Percentiles rank a stretch among this genome's conserved stretches.
Conservation (phyloP, 2,329 filamentous ascomycete genomes). For the Fragosphaeria purpurea region DNA sequence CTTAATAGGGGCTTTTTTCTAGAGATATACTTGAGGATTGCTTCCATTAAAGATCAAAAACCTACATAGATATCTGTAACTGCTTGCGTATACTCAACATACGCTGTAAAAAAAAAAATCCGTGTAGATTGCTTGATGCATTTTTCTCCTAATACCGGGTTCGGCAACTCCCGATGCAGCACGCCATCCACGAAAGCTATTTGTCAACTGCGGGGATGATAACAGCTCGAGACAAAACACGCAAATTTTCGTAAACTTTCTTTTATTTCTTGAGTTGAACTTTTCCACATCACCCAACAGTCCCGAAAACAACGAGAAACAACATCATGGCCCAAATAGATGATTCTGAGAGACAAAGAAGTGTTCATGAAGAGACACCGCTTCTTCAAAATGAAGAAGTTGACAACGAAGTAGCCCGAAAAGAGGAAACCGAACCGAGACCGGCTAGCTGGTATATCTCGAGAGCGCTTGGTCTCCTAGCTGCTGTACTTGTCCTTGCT, state of each 20-base stretch:
- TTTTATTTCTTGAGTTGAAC: not conserved
- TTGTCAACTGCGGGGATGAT: not conserved
- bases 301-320: not conserved
- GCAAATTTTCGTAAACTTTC: not conserved
- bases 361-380: conserved; percentile 9
- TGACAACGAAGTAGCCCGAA: not conserved
- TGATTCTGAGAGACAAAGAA: not conserved
- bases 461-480: conserved; percentile 26
- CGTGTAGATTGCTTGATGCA: too few relatives aligned
- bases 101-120: too few relatives aligned
- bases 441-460: conserved; percentile 17
- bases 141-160: too few relatives aligned
- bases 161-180: not conserved
- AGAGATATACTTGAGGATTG: too few relatives aligned
- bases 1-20: too few relatives aligned
- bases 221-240: not conserved
- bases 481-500: conserved; percentile 21
- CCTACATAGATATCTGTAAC: too few relatives aligned
- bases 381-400: conserved; percentile 1
- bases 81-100: too few relatives aligned
- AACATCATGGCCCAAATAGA: conserved; percentile 1
- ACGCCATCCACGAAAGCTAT: conserved; percentile 6
- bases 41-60: too few relatives aligned
- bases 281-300: not conserved
- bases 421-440: not conserved